Conservation (phyloP, 140 eudicot species). For the Oenanthe javanica region DNA sequence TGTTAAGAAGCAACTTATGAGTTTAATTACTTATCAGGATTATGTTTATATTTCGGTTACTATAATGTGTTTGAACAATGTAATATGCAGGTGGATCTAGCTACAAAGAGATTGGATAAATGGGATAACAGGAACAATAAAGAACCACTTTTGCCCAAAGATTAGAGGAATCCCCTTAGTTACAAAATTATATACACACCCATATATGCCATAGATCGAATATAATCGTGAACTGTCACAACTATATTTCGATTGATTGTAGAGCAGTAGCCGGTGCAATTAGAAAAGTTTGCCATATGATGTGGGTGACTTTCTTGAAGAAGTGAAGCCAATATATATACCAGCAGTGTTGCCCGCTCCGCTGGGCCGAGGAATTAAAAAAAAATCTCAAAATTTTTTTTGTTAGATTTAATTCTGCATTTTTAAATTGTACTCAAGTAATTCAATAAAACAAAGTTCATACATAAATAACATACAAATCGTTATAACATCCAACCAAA, state of each 20-base stretch:
- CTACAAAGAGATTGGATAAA: constrained; percentile 8
- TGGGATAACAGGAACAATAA: constrained; percentile 12
- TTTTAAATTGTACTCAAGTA: no score
- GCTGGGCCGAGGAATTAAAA: no score
- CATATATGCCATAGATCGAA: neutral
- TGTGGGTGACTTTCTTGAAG: neutral
- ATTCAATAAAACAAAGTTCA: no score
- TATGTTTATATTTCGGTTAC: neutral
- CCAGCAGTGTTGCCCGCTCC: no score
- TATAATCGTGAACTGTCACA: neutral
- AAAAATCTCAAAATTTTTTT: no score
- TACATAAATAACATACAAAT: no score
- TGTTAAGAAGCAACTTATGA: neutral
- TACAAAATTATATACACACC: neutral
- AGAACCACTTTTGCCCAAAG: constrained; percentile 8
- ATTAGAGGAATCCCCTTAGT: neutral
- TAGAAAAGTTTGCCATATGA: neutral
- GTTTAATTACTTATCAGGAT: neutral
- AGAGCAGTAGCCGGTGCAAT: neutral
- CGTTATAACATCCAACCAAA: no score
- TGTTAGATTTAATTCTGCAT: no score
- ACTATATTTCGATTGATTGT: neutral
- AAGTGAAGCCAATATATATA: neutral
- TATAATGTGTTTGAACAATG: no score
- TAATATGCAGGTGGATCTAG: constrained; percentile 6